phyloP scores from a whole-genome alignment of 2,329 filamentous ascomycete species.

The Hypoxylon rubiginosum region DNA sequence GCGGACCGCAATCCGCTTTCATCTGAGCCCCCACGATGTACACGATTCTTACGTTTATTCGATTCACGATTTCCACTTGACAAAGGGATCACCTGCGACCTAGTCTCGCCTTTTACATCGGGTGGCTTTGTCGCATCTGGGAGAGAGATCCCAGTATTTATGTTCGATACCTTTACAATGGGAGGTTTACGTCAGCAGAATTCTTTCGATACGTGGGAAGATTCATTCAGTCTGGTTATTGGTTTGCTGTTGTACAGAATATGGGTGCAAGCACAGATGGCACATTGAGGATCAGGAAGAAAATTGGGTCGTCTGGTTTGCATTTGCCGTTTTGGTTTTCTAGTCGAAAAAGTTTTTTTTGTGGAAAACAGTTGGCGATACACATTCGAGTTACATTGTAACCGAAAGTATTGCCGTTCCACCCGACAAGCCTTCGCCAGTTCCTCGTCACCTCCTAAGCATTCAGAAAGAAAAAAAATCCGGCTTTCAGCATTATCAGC shows the following conservation, averaged over 20 bases:
- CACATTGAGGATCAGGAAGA: constrained; percentile 30
- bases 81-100: constrained; percentile 25
- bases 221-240: constrained; percentile 12
- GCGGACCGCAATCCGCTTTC: not conserved
- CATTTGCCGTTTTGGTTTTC: constrained; percentile 20
- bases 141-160: constrained; percentile 4
- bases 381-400: not conserved
- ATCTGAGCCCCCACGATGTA: constrained; percentile 22
- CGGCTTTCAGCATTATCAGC: not conserved
- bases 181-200: constrained; percentile 8
- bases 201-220: constrained; percentile 22
- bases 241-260: constrained; percentile 37
- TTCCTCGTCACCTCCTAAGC: not conserved
- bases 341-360: not conserved
- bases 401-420: not conserved
- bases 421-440: not conserved
- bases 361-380: not conserved
- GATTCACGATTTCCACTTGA: constrained; percentile 36
- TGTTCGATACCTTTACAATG: not conserved
- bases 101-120: constrained; percentile 7
- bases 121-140: constrained; percentile 4
- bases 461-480: not conserved
- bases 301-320: constrained; percentile 26
- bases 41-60: constrained; percentile 44
- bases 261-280: constrained; percentile 25